Evolutionary conservation across 2,329 filamentous ascomycete species (phyloP).

Genomic region (Mollisiaceae sp.): DNA sequence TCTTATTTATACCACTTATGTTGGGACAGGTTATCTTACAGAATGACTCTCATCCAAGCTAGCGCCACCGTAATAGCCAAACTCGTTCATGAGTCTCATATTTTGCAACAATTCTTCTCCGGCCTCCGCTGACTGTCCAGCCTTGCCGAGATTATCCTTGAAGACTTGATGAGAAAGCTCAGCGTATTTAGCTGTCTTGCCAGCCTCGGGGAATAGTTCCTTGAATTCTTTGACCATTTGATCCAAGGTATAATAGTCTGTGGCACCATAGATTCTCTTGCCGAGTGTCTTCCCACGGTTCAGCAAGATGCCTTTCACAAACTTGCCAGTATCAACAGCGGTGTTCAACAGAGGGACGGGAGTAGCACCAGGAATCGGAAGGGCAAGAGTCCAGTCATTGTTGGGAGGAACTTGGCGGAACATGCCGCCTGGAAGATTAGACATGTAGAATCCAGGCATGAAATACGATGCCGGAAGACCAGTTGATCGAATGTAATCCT

Average conservation of each 20-base stretch:
- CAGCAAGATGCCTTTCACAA: conserved; percentile 41
- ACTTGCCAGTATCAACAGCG: conserved; percentile 44
- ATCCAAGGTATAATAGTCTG: conserved; percentile 47
- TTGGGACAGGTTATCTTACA: conserved; percentile 24
- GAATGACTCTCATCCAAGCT: conserved; percentile 48
- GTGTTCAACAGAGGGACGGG: conserved; percentile 44
- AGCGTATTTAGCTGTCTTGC: conserved; percentile 45
- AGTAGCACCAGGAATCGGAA: conserved; percentile 40
- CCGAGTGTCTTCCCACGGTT: conserved; percentile 47
- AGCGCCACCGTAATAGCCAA: conserved; percentile 57
- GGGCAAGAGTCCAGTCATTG: conserved; percentile 40
- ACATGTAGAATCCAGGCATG: conserved; percentile 57
- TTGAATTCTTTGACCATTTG: conserved; percentile 50
- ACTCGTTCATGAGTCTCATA: conserved; percentile 55
- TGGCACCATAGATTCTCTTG: conserved; percentile 50
- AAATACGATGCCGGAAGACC: conserved; percentile 55
- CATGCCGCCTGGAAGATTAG: conserved; percentile 47
- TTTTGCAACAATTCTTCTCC: conserved; percentile 59
- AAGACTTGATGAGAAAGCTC: conserved; percentile 50
- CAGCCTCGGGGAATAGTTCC: conserved; percentile 47
- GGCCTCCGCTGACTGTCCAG: conserved; percentile 47
- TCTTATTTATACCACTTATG: neutral
- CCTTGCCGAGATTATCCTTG: conserved; percentile 43
- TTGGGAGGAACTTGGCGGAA: conserved; percentile 37
- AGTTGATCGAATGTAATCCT: conserved; percentile 44